These are phyloP conservation scores for Hebeloma cylindrosporum DNA, from an alignment of 768 basidiomycete genomes.

Conservation along the genomic window DNA sequence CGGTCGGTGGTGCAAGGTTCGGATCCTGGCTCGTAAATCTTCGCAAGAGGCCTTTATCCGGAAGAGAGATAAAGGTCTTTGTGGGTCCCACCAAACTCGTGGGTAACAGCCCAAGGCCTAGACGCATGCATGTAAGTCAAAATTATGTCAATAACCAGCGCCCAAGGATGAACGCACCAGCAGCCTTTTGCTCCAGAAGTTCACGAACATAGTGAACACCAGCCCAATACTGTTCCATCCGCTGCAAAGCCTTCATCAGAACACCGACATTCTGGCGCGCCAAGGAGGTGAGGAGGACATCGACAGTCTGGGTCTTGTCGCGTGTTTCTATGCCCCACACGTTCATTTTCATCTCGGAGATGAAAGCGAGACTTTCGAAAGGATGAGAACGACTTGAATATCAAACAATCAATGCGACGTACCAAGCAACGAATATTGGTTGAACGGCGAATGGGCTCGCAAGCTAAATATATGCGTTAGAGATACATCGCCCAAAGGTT, in stretches of 20 bases:
- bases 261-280: slow-evolving; percentile 6
- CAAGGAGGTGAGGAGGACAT: slow-evolving; percentile 1
- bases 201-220: slow-evolving; percentile 1
- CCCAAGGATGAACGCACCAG: background rate
- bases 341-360: slow-evolving; percentile 1
- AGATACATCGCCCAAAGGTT: background rate
- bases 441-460: slow-evolving; percentile 4
- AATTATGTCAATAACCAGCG: background rate
- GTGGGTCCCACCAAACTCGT: background rate
- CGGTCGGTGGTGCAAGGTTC: background rate
- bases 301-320: slow-evolving; percentile 3
- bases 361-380: slow-evolving; percentile 1
- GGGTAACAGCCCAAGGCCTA: background rate
- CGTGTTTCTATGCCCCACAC: background rate
- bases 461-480: background rate
- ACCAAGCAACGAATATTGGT: slow-evolving; percentile 5
- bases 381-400: background rate
- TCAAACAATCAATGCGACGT: background rate
- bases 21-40: slow-evolving; percentile 1
- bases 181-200: slow-evolving; percentile 3
- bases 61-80: slow-evolving; percentile 4
- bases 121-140: background rate
- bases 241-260: background rate
- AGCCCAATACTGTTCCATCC: slow-evolving; percentile 7
- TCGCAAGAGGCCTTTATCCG: slow-evolving; percentile 4